phyloP scores from a whole-genome alignment of 208 protist genomes.

The Acanthamoeba sp. region DNA sequence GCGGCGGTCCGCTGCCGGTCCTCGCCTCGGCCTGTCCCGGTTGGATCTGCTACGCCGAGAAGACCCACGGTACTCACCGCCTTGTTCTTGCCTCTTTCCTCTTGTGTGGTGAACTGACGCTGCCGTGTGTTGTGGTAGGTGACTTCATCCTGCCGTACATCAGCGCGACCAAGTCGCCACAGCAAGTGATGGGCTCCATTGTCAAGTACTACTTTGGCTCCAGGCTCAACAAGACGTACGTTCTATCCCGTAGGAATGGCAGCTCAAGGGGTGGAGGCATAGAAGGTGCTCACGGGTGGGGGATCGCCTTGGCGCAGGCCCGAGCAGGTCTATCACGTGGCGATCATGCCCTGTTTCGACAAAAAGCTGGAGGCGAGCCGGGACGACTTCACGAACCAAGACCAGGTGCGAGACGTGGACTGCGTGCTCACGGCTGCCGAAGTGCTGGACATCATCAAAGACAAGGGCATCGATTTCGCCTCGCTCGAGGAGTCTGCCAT shows the following conservation, averaged over 20 bases:
- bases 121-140: conserved; percentile 96
- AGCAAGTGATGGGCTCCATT: conserved; percentile 96
- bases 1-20: conserved; percentile 87
- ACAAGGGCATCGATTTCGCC: conserved; percentile 82
- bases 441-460: conserved; percentile 92
- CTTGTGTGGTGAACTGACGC: not conserved
- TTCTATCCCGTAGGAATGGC: conserved; percentile 84
- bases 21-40: conserved; percentile 97
- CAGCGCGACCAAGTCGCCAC: conserved; percentile 95
- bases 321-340: conserved; percentile 93
- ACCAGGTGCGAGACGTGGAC: conserved; percentile 93
- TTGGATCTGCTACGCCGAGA: conserved; percentile 99
- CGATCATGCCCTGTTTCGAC: conserved; percentile 99
- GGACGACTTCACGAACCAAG: conserved; percentile 89
- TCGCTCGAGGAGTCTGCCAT: conserved; percentile 55
- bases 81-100: not conserved
- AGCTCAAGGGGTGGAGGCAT: too few species aligned
- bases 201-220: conserved; percentile 91
- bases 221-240: not conserved
- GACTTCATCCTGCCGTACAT: conserved; percentile 94
- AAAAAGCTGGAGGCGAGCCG: conserved; percentile 98
- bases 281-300: too few species aligned
- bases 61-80: conserved; percentile 90
- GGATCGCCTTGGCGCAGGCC: conserved; percentile 54
- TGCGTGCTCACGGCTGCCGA: conserved; percentile 96